A percentile compares a stretch with the other conserved stretches of the same genome.
Evolutionary conservation across 129 eudicot species (phyloP).

Genomic region (Smallanthus sonchifolius): DNA sequence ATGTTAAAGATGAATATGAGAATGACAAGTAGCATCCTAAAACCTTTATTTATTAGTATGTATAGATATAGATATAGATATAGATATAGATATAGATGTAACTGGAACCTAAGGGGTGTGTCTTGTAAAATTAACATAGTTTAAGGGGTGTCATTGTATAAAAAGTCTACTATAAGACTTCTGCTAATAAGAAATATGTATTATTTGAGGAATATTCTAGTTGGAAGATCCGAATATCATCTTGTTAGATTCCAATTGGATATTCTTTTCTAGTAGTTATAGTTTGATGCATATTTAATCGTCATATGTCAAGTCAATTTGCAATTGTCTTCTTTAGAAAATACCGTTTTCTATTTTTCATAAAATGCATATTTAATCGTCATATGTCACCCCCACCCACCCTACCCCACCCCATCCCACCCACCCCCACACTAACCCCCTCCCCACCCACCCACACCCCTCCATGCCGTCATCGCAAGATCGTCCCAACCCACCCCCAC

Average conservation of each 20-base stretch:
- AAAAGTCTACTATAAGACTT: neutral
- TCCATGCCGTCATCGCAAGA: no score
- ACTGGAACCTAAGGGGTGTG: neutral
- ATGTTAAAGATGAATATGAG: no score
- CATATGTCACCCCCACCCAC: no score
- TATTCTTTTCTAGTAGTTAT: slow-evolving; percentile 16
- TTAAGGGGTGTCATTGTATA: neutral
- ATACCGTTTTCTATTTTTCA: neutral
- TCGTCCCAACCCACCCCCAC: no score
- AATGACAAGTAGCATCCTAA: no score
- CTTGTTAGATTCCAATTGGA: slow-evolving; percentile 14
- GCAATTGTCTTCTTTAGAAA: neutral
- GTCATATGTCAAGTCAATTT: neutral
- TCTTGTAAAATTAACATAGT: neutral
- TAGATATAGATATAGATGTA: no score
- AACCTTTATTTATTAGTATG: no score
- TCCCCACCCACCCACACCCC: no score
- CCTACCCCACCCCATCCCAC: no score
- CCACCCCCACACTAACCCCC: no score
- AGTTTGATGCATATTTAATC: neutral
- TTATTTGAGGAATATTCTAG: neutral
- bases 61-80: no score
- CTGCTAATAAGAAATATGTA: neutral
- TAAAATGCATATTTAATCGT: no score
- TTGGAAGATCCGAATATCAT: slow-evolving; percentile 12